Base-by-base conservation (phyloP, 164 flowering plant species). In the Aristolochia fimbriata region DNA sequence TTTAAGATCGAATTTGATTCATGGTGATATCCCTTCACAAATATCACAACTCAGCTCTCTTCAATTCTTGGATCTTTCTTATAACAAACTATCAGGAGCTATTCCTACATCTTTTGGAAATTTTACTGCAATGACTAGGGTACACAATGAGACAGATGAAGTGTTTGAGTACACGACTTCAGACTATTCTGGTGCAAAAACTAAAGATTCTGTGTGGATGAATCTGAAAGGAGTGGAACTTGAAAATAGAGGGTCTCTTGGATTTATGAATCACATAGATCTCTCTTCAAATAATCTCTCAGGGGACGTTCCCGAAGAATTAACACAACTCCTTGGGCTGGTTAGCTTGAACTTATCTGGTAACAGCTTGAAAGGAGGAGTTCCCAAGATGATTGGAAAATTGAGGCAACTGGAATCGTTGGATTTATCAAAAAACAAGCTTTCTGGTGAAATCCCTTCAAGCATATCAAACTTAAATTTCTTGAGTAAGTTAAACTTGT, bases 61-160 rank as follows among this genome's bases (percentile, higher is more conserved):
- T 61, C 71, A 60, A 30, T 33, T 67, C 31, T 33, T 71, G 49
- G 74, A 71, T 51, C 65, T 71, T 1, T 58, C 68, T 4, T 50
- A 57, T 4, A 67, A 67, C 17, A 25, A 23, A 22, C 37, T 71
- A 16, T 63, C 57, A 0, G 62, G 71, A 17, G 14, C 20, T 12
- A 59, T 63, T 30, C 71, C 71, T 8, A 14, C 19, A 11, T 55
- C 60, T 25, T 13, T 67, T 12, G 65, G 65, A 19, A 67, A 66
- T 43, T 57, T 71, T 47, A 67, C 45, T 24, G 64, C 59, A 6
- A 63, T 71, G 62, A 25, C 27, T 4, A 33, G 23, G 27, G 30
- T 7, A 11, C 19, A 10, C 14, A 9, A 9, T 10, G 21, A 16
- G 20, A 16, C 0, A 46, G 51, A 13, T 50, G 25, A n/a, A n/a